Conservation (phyloP, 2,329 filamentous ascomycete species). For the Aspergillus arachidicola region DNA sequence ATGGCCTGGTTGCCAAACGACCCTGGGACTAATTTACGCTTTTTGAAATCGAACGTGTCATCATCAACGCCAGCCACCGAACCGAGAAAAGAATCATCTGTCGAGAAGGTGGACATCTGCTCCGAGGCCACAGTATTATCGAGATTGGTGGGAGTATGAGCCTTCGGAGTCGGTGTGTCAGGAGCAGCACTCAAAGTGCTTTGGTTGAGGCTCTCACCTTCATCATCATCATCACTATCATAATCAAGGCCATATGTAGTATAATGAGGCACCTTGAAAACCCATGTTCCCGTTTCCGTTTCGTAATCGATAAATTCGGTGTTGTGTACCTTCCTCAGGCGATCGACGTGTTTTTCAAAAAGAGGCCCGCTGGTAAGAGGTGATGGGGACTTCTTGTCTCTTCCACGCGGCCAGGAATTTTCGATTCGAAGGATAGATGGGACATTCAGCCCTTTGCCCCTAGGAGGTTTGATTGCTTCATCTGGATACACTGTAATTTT, state of each 20-base stretch:
- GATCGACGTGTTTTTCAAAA: conserved; percentile 77
- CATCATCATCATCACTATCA: conserved; percentile 70
- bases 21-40: conserved; percentile 67
- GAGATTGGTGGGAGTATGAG: conserved; percentile 29
- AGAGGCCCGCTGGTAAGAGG: conserved; percentile 64
- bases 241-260: conserved; percentile 91
- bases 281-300: conserved; percentile 79
- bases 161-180: conserved; percentile 52
- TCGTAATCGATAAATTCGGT: conserved; percentile 85
- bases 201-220: conserved; percentile 55
- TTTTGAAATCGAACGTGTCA: conserved; percentile 62
- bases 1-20: conserved; percentile 71
- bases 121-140: conserved; percentile 39
- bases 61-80: conserved; percentile 49
- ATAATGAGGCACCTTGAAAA: conserved; percentile 92
- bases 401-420: conserved; percentile 85
- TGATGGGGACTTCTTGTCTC: conserved; percentile 59
- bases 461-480: conserved; percentile 74
- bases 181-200: conserved; percentile 55
- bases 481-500: conserved; percentile 86
- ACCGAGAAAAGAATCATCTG: conserved; percentile 45
- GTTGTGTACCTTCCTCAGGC: conserved; percentile 75
- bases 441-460: conserved; percentile 88
- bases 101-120: conserved; percentile 41
- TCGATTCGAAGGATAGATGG: conserved; percentile 84